Base-by-base conservation (phyloP, 1,284 basidiomycete genomes). In the Cryptococcus sp. region DNA sequence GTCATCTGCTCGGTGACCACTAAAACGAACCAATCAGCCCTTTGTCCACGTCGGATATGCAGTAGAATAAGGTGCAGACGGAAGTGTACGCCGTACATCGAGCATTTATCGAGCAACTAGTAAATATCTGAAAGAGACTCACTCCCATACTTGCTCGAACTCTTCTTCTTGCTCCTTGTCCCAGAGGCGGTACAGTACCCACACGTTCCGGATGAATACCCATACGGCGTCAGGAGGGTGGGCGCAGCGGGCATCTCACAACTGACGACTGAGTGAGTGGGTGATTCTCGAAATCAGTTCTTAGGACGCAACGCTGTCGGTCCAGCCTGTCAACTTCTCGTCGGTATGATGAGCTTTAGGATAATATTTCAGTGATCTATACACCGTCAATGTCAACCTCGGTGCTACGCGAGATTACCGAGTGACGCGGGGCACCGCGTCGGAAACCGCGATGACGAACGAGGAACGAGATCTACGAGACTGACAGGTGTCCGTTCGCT, bases 151-250 rank as follows among this genome's bases (percentile, higher is more conserved):
- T 74, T 78, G 50, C 62, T 67, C 42, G 75, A 78, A 0, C 66
- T 62, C 20, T 73, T 66, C 44, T 35, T 40, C 3, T 38, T 27
- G 47, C 69, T 74, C 50, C 78, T 69, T 48, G 65, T 54, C 3
- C 77, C 78, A 3, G 69, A 65, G 1, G 78, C 66, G 0, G 74
- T 73, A 61, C 81, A 82, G 69, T 83, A 83, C 22, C 82, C 82
- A 63, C 82, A 83, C 4, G 77, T 73, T 1, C 78, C 79, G 5
- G 61, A 50, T 8, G 62, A 59, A 56, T 77, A 77, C 22, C 70
- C 76, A 41, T 69, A 65, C 0, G 74, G 74, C 15, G 61, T 70
- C 50, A 77, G 61, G 22, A 76, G 58, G 1, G 66, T 70, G 3
- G 68, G 64, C 1, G 22, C 16, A 35, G 17, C 38, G 31, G 49